Conservation (phyloP, 2,329 filamentous ascomycete genomes). For the Sclerotiophoma versabilis region DNA sequence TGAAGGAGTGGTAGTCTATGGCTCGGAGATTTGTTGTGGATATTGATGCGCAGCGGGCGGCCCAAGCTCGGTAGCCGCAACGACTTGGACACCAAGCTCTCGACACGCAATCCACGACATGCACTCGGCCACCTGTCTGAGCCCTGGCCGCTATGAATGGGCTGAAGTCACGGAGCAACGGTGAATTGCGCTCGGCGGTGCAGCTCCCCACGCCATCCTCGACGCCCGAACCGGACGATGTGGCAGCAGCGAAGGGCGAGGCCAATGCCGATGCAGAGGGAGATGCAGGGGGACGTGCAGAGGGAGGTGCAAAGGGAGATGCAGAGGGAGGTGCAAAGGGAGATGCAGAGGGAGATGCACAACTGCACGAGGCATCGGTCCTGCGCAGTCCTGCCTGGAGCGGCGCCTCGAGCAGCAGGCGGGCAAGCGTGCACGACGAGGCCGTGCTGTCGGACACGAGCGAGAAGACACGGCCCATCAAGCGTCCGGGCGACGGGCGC, state of each 20-base stretch:
- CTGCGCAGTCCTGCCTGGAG: slow-evolving; percentile 20
- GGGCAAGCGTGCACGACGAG: slow-evolving; percentile 39
- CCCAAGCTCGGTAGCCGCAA: slow-evolving; percentile 11
- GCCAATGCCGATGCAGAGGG: slow-evolving; percentile 18
- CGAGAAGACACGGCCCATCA: slow-evolving; percentile 42
- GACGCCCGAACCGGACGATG: slow-evolving; percentile 37
- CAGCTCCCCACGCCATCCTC: slow-evolving; percentile 41
- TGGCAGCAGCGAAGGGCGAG: slow-evolving; percentile 21
- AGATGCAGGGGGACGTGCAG: too few species aligned
- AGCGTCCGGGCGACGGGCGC: slow-evolving; percentile 44
- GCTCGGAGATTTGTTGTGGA: background rate
- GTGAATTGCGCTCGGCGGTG: slow-evolving; percentile 25
- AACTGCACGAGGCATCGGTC: slow-evolving; percentile 21
- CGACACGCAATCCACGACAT: slow-evolving; percentile 20
- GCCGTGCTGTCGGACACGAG: slow-evolving; percentile 43
- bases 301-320: too few species aligned
- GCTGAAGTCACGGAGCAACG: slow-evolving; percentile 28
- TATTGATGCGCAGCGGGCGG: background rate
- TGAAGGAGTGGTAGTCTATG: background rate
- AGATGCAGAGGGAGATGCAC: slow-evolving; percentile 14
- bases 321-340: slow-evolving; percentile 15
- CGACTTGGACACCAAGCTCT: slow-evolving; percentile 2
- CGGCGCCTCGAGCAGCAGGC: slow-evolving; percentile 25
- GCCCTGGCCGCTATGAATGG: slow-evolving; percentile 40
- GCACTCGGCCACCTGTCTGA: slow-evolving; percentile 19